A percentile compares a stretch with the other conserved stretches of the same genome.
phyloP scores from a whole-genome alignment of 2,329 filamentous ascomycete species.

The Dactylellina drechsleri region DNA sequence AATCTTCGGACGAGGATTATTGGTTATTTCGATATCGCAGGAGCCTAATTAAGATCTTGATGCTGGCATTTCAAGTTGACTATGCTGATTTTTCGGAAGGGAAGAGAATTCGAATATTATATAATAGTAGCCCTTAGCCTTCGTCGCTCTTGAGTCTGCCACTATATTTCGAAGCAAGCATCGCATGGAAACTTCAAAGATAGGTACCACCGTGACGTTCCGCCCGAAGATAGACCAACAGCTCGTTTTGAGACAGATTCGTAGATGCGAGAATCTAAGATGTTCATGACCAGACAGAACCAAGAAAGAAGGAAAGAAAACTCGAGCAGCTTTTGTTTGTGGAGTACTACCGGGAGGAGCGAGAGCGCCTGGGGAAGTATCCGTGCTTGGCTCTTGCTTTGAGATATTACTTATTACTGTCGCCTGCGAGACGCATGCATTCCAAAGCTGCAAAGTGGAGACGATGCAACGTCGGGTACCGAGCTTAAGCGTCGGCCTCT shows the following conservation, averaged over 20 bases:
- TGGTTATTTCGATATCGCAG: conserved; percentile 32
- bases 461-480: conserved; percentile 51
- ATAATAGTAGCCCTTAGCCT: neutral
- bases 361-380: conserved; percentile 21
- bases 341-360: neutral
- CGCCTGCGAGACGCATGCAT: conserved; percentile 2
- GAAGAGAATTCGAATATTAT: too few species aligned
- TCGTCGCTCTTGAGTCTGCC: neutral
- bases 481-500: conserved; percentile 32
- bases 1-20: conserved; percentile 14
- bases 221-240: conserved; percentile 21
- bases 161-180: conserved; percentile 40
- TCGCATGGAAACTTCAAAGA: conserved; percentile 15
- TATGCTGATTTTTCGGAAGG: neutral
- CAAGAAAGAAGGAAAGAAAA: conserved; percentile 2
- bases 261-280: conserved; percentile 27
- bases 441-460: conserved; percentile 35
- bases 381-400: conserved; percentile 7
- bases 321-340: neutral
- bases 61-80: conserved; percentile 4
- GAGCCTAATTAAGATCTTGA: conserved; percentile 10
- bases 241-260: neutral
- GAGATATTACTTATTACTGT: neutral
- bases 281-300: conserved; percentile 7
- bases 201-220: too few species aligned